Evolutionary conservation across 129 eudicot species (phyloP).

Genomic region (Sambucus nigra): DNA sequence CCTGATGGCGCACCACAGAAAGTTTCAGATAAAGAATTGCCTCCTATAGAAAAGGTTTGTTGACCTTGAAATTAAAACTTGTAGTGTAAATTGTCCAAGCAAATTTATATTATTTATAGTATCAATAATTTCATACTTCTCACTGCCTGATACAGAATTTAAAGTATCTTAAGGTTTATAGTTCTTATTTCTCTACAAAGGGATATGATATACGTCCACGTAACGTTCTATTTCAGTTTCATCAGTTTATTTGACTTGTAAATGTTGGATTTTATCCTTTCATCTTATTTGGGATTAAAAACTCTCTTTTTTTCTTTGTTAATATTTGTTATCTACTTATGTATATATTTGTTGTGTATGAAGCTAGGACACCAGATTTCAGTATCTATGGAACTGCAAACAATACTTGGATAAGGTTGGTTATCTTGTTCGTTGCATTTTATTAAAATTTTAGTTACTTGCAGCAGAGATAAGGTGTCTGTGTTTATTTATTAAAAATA

Average conservation of each 20-base stretch:
- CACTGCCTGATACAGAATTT: too few relatives aligned
- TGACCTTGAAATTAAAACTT: not conserved
- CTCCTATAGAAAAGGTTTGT: constrained; percentile 54
- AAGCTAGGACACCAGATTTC: constrained; percentile 58
- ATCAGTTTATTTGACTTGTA: too few relatives aligned
- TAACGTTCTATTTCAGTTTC: not conserved
- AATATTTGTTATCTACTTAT: not conserved
- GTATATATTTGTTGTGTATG: constrained; percentile 9
- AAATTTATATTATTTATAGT: too few relatives aligned
- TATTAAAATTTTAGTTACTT: not conserved
- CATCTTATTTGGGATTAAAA: not conserved
- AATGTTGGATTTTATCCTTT: too few relatives aligned
- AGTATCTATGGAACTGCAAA: constrained; percentile 68
- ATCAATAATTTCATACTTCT: too few relatives aligned
- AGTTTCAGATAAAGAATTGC: constrained; percentile 42
- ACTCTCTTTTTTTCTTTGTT: not conserved
- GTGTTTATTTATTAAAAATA: not conserved
- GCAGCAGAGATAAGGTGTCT: not conserved
- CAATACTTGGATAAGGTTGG: constrained; percentile 67
- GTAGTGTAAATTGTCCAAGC: too few relatives aligned
- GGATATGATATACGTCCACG: too few relatives aligned
- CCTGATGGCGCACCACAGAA: constrained; percentile 89
- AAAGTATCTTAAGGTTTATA: too few relatives aligned
- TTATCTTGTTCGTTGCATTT: constrained; percentile 14
- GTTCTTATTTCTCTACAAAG: too few relatives aligned